Evolutionary conservation across 345 rosid species (phyloP).

Genomic region (Salix dunnii): DNA sequence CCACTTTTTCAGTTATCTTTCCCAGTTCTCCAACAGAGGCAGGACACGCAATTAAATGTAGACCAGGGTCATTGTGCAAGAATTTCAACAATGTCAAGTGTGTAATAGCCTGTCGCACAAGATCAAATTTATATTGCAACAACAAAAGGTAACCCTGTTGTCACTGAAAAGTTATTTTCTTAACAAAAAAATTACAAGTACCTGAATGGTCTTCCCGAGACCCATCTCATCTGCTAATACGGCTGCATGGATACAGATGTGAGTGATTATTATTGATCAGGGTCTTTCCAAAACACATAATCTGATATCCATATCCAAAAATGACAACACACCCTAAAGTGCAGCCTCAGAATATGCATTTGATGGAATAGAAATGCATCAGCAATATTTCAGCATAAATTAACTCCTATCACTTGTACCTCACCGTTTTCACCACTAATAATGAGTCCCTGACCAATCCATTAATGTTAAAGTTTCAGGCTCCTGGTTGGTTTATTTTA

Average conservation of each 20-base stretch:
- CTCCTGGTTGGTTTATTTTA: not conserved
- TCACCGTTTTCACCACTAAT: not conserved
- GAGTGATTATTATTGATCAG: slow-evolving; percentile 17
- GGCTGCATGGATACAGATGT: slow-evolving; percentile 54
- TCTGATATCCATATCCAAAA: not conserved
- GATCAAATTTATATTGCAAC: slow-evolving; percentile 13
- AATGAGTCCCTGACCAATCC: not conserved
- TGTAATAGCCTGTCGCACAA: slow-evolving; percentile 69
- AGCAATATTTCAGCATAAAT: not conserved
- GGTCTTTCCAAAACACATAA: slow-evolving; percentile 7
- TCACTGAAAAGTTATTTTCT: not conserved
- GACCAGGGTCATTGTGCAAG: slow-evolving; percentile 84
- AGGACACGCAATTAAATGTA: slow-evolving; percentile 95
- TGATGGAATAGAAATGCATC: not conserved
- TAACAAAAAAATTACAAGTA: slow-evolving; percentile 21
- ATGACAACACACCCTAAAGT: not conserved
- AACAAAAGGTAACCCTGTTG: not conserved
- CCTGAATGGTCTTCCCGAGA: slow-evolving; percentile 99
- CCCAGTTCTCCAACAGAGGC: slow-evolving; percentile 99
- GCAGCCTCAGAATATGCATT: not conserved
- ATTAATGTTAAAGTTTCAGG: not conserved
- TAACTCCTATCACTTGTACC: not conserved
- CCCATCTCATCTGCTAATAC: slow-evolving; percentile 99
- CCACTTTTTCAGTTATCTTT: slow-evolving; percentile 94
- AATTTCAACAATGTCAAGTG: slow-evolving; percentile 71